Evolutionary conservation across 805 yeast genomes (phyloP).

Genomic region (Candida sonorensis): DNA sequence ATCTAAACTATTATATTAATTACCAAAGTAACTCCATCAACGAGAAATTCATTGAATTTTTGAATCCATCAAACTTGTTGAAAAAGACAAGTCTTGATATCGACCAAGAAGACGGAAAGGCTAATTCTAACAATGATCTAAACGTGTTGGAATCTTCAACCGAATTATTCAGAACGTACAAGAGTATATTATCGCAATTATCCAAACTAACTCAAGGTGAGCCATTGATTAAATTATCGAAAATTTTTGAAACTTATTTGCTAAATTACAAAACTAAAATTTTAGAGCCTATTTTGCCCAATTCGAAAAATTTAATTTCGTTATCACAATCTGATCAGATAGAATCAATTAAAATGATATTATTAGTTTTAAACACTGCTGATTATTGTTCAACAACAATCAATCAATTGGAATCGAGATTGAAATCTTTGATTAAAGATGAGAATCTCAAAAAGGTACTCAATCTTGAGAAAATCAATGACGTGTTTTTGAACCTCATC

Average conservation of each 20-base stretch:
- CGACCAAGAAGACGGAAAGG: constrained; percentile 20
- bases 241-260: constrained; percentile 62
- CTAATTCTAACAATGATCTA: constrained; percentile 27
- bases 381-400: constrained; percentile 81
- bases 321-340: constrained; percentile 32
- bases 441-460: constrained; percentile 33
- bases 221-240: constrained; percentile 42
- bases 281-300: constrained; percentile 44
- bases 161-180: constrained; percentile 73
- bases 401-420: constrained; percentile 64
- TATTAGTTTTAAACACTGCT: constrained; percentile 77
- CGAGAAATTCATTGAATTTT: constrained; percentile 56
- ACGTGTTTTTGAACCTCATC: constrained; percentile 50
- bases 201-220: constrained; percentile 49
- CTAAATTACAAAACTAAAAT: constrained; percentile 48
- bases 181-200: constrained; percentile 66
- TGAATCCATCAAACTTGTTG: constrained; percentile 48
- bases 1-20: constrained; percentile 75
- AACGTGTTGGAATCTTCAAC: constrained; percentile 82
- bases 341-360: constrained; percentile 60
- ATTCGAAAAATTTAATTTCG: constrained; percentile 20
- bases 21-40: constrained; percentile 68
- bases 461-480: constrained; percentile 51
- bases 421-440: constrained; percentile 31
- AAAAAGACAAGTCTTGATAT: constrained; percentile 30